A percentile compares a stretch with the other conserved stretches of the same genome.
These are phyloP conservation scores for Aegilops longissima DNA, from an alignment of 176 grass and related monocot species.

Conservation along the genomic window DNA sequence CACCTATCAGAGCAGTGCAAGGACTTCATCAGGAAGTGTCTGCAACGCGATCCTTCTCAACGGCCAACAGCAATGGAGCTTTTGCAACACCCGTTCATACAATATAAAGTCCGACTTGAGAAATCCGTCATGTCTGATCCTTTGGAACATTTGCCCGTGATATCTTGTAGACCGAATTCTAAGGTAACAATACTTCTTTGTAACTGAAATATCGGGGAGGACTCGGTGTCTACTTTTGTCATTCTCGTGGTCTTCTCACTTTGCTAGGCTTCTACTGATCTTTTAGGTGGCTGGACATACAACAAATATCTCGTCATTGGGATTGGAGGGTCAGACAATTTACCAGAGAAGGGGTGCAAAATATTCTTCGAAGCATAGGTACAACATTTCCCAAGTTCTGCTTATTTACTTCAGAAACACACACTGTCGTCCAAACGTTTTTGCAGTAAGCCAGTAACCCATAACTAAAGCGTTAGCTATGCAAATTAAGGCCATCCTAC, in stretches of 20 bases:
- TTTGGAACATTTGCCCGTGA: slow-evolving; percentile 49
- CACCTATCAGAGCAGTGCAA: slow-evolving; percentile 77
- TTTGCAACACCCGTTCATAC: slow-evolving; percentile 83
- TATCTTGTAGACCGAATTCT: slow-evolving; percentile 50
- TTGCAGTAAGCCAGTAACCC: background rate
- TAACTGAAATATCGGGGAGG: slow-evolving; percentile 16
- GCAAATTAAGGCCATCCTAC: background rate
- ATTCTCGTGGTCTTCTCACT: slow-evolving; percentile 18
- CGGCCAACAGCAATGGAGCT: slow-evolving; percentile 75
- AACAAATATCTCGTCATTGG: slow-evolving; percentile 76
- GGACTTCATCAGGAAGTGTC: slow-evolving; percentile 85
- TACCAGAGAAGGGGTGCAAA: slow-evolving; percentile 73
- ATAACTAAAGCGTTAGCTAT: slow-evolving; percentile 4
- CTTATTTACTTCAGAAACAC: background rate
- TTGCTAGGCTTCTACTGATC: slow-evolving; percentile 27
- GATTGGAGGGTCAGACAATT: slow-evolving; percentile 72
- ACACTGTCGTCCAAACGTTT: background rate
- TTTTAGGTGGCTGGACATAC: slow-evolving; percentile 57
- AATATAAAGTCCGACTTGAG: slow-evolving; percentile 60
- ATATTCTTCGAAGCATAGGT: slow-evolving; percentile 61
- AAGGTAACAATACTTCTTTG: slow-evolving; percentile 49
- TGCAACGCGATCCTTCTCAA: slow-evolving; percentile 83
- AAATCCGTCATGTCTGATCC: slow-evolving; percentile 64
- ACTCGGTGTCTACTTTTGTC: slow-evolving; percentile 20
- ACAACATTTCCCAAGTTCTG: slow-evolving; percentile 11